Percentiles rank a stretch among this genome's conserved stretches.
Conservation (phyloP, 139 green algal genomes). For the Chlamydomonas sp. region DNA sequence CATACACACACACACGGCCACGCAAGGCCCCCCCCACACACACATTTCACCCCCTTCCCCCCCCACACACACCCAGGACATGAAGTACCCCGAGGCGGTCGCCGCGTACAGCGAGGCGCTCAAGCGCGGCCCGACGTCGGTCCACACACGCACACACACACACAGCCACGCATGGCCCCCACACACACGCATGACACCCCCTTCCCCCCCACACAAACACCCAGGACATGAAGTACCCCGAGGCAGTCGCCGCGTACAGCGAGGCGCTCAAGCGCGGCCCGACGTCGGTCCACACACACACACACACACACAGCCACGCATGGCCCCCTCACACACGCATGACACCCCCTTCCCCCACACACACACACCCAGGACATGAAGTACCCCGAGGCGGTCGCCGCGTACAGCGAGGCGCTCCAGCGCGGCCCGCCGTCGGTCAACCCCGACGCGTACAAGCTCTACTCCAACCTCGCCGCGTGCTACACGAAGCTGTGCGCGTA, state of each 20-base stretch:
- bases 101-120: conserved; percentile 93
- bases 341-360: too few species aligned
- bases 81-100: conserved; percentile 54
- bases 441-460: conserved; percentile 93
- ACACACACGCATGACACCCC: too few species aligned
- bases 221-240: background rate
- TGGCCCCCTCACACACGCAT: too few species aligned
- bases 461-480: conserved; percentile 93
- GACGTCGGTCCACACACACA: conserved; percentile 69
- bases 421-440: conserved; percentile 71
- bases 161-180: too few species aligned
- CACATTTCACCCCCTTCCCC: too few species aligned
- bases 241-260: conserved; percentile 84
- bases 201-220: background rate
- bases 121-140: conserved; percentile 65
- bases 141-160: too few species aligned
- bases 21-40: too few species aligned
- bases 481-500: conserved; percentile 98
- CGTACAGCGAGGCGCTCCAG: conserved; percentile 95
- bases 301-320: too few species aligned
- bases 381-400: conserved; percentile 59
- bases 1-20: too few species aligned
- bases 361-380: background rate
- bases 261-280: conserved; percentile 87
- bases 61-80: background rate